These are phyloP conservation scores for Hemileia vastatrix DNA, from an alignment of 1,284 basidiomycete genomes.

Conservation along the genomic window DNA sequence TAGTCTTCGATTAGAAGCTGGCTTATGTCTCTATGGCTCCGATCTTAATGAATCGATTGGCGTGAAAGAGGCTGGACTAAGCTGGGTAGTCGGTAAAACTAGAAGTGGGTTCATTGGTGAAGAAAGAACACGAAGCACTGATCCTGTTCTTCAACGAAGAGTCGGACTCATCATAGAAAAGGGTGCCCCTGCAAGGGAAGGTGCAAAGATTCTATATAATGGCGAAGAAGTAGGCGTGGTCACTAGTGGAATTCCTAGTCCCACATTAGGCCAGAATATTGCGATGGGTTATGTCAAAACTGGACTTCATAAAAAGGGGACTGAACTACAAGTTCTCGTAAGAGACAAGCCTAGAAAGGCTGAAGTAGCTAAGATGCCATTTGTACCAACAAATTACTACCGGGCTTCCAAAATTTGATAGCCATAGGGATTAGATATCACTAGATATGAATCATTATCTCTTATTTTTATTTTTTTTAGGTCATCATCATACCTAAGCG, in stretches of 20 bases:
- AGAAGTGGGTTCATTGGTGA: slow-evolving; percentile 67
- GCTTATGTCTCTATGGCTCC: slow-evolving; percentile 95
- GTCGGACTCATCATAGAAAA: slow-evolving; percentile 69
- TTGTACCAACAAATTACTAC: slow-evolving; percentile 62
- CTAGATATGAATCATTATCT: background rate
- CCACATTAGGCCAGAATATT: slow-evolving; percentile 79
- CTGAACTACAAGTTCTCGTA: slow-evolving; percentile 66
- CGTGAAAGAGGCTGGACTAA: slow-evolving; percentile 72
- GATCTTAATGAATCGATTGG: slow-evolving; percentile 83
- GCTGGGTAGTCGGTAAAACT: slow-evolving; percentile 78
- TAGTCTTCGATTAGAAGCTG: slow-evolving; percentile 84
- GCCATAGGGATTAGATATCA: background rate
- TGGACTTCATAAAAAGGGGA: slow-evolving; percentile 85
- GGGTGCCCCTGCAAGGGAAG: slow-evolving; percentile 68
- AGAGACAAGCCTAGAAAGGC: slow-evolving; percentile 63
- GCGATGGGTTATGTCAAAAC: slow-evolving; percentile 80
- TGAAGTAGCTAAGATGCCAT: slow-evolving; percentile 64
- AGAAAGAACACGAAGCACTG: slow-evolving; percentile 68
- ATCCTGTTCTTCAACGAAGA: slow-evolving; percentile 57
- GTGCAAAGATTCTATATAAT: slow-evolving; percentile 35
- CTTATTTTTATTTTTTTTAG: too few species aligned
- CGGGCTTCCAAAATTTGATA: slow-evolving; percentile 45
- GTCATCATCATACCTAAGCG: too few species aligned
- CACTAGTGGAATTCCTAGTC: slow-evolving; percentile 92
- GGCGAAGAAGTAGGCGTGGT: slow-evolving; percentile 53